Percentiles rank a stretch among this genome's conserved stretches.
Evolutionary conservation across 2,329 filamentous ascomycete genomes (phyloP).

Genomic region (Penicillium sp.): DNA sequence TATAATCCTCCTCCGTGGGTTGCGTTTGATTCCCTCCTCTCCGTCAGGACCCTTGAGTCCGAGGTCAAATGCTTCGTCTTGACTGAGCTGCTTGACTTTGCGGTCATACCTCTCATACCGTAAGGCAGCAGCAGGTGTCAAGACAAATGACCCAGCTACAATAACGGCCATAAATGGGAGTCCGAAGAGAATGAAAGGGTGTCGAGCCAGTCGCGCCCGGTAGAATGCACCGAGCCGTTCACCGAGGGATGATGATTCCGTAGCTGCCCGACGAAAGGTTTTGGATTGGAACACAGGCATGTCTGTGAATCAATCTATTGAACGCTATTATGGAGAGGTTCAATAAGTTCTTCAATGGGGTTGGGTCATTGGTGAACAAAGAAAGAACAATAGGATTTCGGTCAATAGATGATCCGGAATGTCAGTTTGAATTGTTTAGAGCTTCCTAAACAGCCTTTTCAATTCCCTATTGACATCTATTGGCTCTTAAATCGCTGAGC

Average conservation of each 20-base stretch:
- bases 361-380: neutral
- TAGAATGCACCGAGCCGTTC: constrained; percentile 73
- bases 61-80: constrained; percentile 82
- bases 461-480: neutral
- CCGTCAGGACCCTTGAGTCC: constrained; percentile 63
- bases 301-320: constrained; percentile 5
- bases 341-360: neutral
- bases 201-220: constrained; percentile 68
- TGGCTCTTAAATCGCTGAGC: neutral
- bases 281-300: constrained; percentile 68
- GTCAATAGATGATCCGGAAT: constrained; percentile 17
- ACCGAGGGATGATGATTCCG: constrained; percentile 53
- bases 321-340: neutral
- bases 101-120: constrained; percentile 92
- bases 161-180: constrained; percentile 89
- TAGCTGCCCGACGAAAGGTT: constrained; percentile 62
- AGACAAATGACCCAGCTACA: constrained; percentile 85
- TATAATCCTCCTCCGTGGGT: constrained; percentile 44
- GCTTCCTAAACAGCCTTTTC: constrained; percentile 9
- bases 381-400: neutral
- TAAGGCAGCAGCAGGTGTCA: constrained; percentile 90
- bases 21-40: constrained; percentile 70
- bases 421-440: constrained; percentile 23
- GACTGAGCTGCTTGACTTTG: constrained; percentile 78
- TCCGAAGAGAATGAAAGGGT: constrained; percentile 90